These are phyloP conservation scores for Serendipita sp. DNA, from an alignment of 1,284 basidiomycete genomes.

Conservation along the genomic window DNA sequence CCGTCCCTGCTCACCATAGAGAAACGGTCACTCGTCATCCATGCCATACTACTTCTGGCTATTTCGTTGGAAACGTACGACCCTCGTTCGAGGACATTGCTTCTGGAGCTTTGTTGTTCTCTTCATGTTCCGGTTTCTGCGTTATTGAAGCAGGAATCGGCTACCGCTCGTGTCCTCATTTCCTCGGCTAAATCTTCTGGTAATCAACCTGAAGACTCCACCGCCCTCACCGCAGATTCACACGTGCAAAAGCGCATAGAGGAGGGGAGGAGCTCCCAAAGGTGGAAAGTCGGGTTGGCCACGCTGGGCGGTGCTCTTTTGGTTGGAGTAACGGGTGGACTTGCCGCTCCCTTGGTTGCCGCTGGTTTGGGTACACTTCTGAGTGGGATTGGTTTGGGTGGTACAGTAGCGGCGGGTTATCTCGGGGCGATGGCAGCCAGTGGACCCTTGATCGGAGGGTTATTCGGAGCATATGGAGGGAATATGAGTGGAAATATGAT, in stretches of 20 bases:
- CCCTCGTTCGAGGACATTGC: background rate
- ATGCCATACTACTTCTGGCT: background rate
- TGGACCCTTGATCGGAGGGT: slow-evolving; percentile 38
- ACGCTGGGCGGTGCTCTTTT: slow-evolving; percentile 42
- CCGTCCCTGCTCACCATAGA: background rate
- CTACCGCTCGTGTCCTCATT: background rate
- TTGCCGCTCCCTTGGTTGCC: slow-evolving; percentile 45
- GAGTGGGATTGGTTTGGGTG: slow-evolving; percentile 38
- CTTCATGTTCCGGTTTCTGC: background rate
- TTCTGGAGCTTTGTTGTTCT: background rate
- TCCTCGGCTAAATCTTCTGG: background rate
- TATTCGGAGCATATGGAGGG: slow-evolving; percentile 46
- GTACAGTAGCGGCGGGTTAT: slow-evolving; percentile 36
- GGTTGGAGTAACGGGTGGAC: slow-evolving; percentile 40
- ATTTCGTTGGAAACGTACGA: background rate
- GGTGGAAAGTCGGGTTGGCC: slow-evolving; percentile 27
- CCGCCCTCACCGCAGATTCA: background rate
- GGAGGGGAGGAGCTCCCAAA: background rate
- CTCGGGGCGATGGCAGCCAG: slow-evolving; percentile 40
- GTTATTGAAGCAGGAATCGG: background rate
- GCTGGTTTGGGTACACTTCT: slow-evolving; percentile 35
- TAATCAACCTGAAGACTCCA: background rate
- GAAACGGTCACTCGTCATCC: background rate
- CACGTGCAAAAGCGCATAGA: background rate
- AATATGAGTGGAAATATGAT: slow-evolving; percentile 34